Conservation (phyloP, 495 filamentous ascomycete species). For the Thermochaetoides thermophila region DNA sequence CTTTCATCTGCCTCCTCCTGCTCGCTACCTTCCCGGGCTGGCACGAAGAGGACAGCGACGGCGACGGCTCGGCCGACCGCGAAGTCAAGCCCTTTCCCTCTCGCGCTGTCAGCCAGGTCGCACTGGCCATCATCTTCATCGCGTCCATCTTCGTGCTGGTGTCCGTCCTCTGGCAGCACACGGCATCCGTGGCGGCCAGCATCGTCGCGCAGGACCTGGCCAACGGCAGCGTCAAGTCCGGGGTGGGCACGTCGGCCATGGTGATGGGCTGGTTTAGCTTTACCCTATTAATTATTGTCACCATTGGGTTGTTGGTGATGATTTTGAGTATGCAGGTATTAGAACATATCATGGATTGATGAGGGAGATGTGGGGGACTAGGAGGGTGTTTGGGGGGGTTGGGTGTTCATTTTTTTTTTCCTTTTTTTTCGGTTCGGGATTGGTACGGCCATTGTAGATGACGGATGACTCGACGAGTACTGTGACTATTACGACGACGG, state of each 20-base stretch:
- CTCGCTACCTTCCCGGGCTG: slow-evolving; percentile 72
- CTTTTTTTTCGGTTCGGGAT: too few species aligned
- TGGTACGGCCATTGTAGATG: background rate
- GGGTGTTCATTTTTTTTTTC: too few species aligned
- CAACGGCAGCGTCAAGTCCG: slow-evolving; percentile 81
- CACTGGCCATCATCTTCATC: slow-evolving; percentile 66
- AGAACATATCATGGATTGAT: slow-evolving; percentile 30
- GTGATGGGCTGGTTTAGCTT: slow-evolving; percentile 96
- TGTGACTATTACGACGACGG: too few species aligned
- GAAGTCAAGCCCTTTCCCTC: slow-evolving; percentile 71
- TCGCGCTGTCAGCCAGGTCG: slow-evolving; percentile 57
- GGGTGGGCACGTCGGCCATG: slow-evolving; percentile 86
- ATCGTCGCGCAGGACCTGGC: slow-evolving; percentile 87
- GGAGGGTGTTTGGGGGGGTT: too few species aligned
- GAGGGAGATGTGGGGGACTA: too few species aligned
- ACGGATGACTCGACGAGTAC: slow-evolving; percentile 1
- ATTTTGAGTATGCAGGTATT: slow-evolving; percentile 75
- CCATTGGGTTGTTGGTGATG: slow-evolving; percentile 90
- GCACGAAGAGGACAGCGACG: slow-evolving; percentile 55
- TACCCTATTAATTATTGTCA: slow-evolving; percentile 77
- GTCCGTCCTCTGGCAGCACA: slow-evolving; percentile 68
- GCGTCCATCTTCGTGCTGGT: slow-evolving; percentile 66
- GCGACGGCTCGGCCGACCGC: slow-evolving; percentile 48
- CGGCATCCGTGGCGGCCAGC: slow-evolving; percentile 82
- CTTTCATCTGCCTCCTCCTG: slow-evolving; percentile 59